Evolutionary conservation across 106 monocot species (phyloP).

Genomic region (Platanthera zijinensis): DNA sequence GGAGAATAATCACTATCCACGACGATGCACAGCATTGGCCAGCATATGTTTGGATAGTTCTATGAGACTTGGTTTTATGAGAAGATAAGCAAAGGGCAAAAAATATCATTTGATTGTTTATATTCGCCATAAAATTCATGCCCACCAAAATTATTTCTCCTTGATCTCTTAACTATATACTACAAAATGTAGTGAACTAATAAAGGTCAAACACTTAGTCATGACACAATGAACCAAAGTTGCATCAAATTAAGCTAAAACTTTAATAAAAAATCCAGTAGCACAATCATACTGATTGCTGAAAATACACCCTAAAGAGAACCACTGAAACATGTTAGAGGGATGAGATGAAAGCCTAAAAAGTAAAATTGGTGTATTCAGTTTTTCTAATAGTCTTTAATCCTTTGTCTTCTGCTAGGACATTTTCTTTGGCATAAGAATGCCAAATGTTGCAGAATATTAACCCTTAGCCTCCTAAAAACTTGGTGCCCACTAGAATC

Average conservation of each 20-base stretch:
- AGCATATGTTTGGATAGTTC: conserved; percentile 1
- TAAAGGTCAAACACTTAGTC: neutral
- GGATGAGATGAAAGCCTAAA: neutral
- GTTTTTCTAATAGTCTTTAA: neutral
- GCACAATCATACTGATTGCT: too few relatives aligned
- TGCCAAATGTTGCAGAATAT: too few relatives aligned
- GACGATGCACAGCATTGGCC: neutral
- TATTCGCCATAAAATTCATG: neutral
- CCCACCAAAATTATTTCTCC: neutral
- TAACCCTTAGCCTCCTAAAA: too few relatives aligned
- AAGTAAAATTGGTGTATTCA: neutral
- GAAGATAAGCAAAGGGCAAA: neutral
- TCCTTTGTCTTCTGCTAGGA: neutral
- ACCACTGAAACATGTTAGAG: neutral
- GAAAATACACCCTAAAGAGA: too few relatives aligned
- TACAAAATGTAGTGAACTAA: too few relatives aligned
- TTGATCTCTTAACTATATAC: too few relatives aligned
- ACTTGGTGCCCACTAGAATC: too few relatives aligned
- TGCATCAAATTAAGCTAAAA: neutral
- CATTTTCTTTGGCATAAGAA: too few relatives aligned
- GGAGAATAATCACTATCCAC: neutral
- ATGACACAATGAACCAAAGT: neutral
- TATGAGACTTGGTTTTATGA: too few relatives aligned
- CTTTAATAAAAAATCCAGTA: neutral
- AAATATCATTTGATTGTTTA: neutral